A percentile compares a stretch with the other conserved stretches of the same genome.
Conservation (phyloP, 805 yeast species). For the Candida sithepensis region DNA sequence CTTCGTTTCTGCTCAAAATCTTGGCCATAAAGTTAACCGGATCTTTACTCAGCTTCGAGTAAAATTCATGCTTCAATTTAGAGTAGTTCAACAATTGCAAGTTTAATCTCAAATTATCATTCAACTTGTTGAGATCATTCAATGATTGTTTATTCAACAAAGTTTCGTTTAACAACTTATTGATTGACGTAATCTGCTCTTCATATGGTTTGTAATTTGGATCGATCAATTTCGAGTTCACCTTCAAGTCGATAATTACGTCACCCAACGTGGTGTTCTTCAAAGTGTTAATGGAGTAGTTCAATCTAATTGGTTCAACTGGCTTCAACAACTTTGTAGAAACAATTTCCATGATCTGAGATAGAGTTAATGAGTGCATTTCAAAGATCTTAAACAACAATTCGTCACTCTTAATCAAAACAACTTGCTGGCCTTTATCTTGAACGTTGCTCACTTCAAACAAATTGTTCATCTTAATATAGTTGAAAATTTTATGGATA, state of each 20-base stretch:
- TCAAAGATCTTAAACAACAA: conserved; percentile 43
- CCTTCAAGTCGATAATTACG: conserved; percentile 69
- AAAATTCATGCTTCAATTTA: conserved; percentile 72
- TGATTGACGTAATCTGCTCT: conserved; percentile 37
- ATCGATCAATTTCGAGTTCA: conserved; percentile 37
- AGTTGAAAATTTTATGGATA: conserved; percentile 41
- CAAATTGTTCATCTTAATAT: conserved; percentile 33
- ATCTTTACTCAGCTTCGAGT: conserved; percentile 64
- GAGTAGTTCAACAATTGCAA: conserved; percentile 52
- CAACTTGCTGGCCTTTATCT: conserved; percentile 16
- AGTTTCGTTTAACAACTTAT: conserved; percentile 41
- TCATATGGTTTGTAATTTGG: conserved; percentile 36
- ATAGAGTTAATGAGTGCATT: conserved; percentile 56
- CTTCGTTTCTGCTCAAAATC: conserved; percentile 77
- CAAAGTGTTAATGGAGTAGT: conserved; percentile 74
- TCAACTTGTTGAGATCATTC: conserved; percentile 33
- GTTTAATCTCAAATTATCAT: conserved; percentile 41
- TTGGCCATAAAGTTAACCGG: conserved; percentile 73
- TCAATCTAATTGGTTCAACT: conserved; percentile 72
- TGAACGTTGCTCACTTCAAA: conserved; percentile 31
- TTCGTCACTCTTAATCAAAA: conserved; percentile 39
- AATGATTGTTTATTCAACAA: conserved; percentile 39
- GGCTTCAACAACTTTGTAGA: conserved; percentile 69
- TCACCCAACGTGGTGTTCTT: conserved; percentile 79
- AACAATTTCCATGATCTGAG: conserved; percentile 67